phyloP scores from a whole-genome alignment of 345 rosid genomes.

The Cardiospermum halicacabum region DNA sequence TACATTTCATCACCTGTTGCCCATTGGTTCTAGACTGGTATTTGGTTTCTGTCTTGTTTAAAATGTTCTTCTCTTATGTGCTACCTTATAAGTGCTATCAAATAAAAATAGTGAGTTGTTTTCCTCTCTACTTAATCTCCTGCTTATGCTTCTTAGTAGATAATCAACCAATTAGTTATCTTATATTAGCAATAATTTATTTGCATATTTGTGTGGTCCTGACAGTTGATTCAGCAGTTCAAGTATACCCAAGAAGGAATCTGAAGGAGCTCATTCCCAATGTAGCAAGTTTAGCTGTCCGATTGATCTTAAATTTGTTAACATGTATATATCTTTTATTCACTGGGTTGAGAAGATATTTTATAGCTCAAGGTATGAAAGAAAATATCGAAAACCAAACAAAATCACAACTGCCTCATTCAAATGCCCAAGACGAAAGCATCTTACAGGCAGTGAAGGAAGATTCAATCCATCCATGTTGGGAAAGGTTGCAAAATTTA shows the following conservation, averaged over 20 bases:
- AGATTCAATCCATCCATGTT: constrained; percentile 61
- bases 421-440: constrained; percentile 28
- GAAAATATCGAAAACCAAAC: constrained; percentile 35
- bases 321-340: constrained; percentile 43
- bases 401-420: constrained; percentile 27
- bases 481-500: constrained; percentile 74
- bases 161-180: not conserved
- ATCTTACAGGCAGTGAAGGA: constrained; percentile 37
- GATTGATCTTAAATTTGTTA: constrained; percentile 43
- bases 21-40: not conserved
- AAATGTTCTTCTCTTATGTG: not conserved
- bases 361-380: constrained; percentile 25
- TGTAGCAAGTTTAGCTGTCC: constrained; percentile 28
- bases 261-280: constrained; percentile 32
- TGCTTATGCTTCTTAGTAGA: not conserved
- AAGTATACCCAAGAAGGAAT: constrained; percentile 24
- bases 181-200: constrained; percentile 4
- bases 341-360: constrained; percentile 37
- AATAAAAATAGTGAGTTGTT: not conserved
- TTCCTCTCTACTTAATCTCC: not conserved
- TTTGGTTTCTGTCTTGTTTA: not conserved
- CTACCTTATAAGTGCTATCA: not conserved
- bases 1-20: not conserved
- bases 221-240: constrained; percentile 42
- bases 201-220: constrained; percentile 15